Evolutionary conservation across 352 stramenopile genomes (phyloP).

Genomic region (Aphanomyces astaci): DNA sequence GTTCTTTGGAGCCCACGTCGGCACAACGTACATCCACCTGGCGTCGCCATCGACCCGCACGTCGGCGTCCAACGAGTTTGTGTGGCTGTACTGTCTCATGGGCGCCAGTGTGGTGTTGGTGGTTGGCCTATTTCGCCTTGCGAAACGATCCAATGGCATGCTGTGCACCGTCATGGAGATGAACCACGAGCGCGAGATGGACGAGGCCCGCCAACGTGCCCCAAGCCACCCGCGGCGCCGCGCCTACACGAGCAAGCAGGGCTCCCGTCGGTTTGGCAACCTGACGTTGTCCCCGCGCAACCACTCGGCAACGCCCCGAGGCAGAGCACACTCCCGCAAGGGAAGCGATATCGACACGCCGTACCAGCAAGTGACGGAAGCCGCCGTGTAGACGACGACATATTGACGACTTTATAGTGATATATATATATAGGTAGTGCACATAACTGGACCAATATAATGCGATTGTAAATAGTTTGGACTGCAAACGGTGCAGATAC

Average conservation of each 20-base stretch:
- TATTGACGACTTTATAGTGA: neutral
- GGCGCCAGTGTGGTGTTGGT: conserved; percentile 36
- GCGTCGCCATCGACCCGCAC: conserved; percentile 13
- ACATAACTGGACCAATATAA: too few relatives aligned
- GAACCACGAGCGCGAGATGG: conserved; percentile 34
- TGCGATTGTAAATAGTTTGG: too few relatives aligned
- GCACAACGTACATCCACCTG: conserved; percentile 25
- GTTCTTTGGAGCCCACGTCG: conserved; percentile 61
- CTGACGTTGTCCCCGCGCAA: conserved; percentile 12
- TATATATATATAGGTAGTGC: neutral
- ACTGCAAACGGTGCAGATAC: too few relatives aligned
- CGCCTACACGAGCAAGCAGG: neutral
- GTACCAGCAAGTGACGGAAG: neutral
- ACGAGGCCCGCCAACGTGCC: neutral
- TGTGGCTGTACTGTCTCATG: conserved; percentile 47
- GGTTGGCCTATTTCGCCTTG: conserved; percentile 38
- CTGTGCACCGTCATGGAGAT: conserved; percentile 56
- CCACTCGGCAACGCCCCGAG: neutral
- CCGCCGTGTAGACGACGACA: neutral
- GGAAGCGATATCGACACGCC: neutral
- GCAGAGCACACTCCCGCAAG: neutral
- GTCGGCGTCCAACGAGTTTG: conserved; percentile 32
- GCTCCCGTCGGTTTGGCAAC: conserved; percentile 9
- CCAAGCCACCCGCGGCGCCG: neutral
- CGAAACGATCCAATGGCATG: conserved; percentile 56